Conservation (phyloP, 2,329 filamentous ascomycete species). For the Aureobasidium vineae region DNA sequence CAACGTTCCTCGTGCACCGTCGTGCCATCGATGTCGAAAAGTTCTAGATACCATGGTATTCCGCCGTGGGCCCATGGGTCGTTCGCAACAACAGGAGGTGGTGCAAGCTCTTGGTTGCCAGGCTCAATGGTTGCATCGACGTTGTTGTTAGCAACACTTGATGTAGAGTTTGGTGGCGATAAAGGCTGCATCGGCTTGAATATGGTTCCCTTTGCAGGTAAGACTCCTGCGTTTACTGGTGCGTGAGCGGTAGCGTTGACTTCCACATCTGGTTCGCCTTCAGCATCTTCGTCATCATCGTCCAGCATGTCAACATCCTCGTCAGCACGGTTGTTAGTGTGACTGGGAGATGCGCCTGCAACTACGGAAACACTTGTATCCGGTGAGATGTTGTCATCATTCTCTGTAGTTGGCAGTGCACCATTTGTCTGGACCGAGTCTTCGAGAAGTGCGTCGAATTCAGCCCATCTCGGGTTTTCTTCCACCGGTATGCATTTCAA, state of each 20-base stretch:
- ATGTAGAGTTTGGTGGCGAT: slow-evolving; percentile 39
- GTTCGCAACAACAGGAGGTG: slow-evolving; percentile 34
- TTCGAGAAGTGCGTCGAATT: slow-evolving; percentile 72
- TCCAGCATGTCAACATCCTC: slow-evolving; percentile 35
- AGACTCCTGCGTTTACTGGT: not conserved
- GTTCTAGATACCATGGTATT: slow-evolving; percentile 81
- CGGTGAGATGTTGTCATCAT: slow-evolving; percentile 23
- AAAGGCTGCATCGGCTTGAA: slow-evolving; percentile 36
- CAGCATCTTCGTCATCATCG: slow-evolving; percentile 29
- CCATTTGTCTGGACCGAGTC: slow-evolving; percentile 35
- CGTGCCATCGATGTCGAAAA: slow-evolving; percentile 76
- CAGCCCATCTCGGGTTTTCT: slow-evolving; percentile 57
- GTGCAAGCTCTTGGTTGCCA: not conserved
- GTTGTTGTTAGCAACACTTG: slow-evolving; percentile 45
- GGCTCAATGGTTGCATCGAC: not conserved
- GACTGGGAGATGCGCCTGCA: slow-evolving; percentile 38
- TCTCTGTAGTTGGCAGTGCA: slow-evolving; percentile 21
- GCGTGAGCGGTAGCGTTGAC: not conserved
- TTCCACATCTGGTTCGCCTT: slow-evolving; percentile 29
- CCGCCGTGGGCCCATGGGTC: slow-evolving; percentile 62
- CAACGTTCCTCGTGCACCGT: slow-evolving; percentile 74
- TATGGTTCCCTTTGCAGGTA: slow-evolving; percentile 15
- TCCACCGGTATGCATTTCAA: slow-evolving; percentile 69
- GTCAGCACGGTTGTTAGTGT: not conserved
- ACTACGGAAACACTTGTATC: slow-evolving; percentile 42